Evolutionary conservation across 225 moss, liverwort and hornwort genomes (phyloP).

Genomic region (Polytrichum commune): DNA sequence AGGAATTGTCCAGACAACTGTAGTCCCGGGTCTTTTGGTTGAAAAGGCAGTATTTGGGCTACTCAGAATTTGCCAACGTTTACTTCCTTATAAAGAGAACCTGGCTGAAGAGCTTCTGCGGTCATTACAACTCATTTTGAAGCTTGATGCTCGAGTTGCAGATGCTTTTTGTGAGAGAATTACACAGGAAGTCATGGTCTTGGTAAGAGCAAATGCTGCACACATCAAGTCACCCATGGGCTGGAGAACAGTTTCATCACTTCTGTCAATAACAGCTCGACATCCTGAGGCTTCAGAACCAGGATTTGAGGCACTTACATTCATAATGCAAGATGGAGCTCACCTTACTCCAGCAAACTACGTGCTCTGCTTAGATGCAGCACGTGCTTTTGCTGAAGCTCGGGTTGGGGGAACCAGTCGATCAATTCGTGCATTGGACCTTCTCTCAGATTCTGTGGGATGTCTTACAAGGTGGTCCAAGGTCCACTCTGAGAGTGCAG

Average conservation of each 20-base stretch:
- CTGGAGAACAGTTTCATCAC: slow-evolving; percentile 94
- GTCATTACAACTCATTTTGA: slow-evolving; percentile 93
- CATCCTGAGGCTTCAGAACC: slow-evolving; percentile 96
- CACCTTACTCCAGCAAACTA: slow-evolving; percentile 95
- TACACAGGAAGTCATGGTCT: slow-evolving; percentile 94
- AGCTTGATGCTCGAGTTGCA: slow-evolving; percentile 96
- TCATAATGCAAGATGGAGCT: slow-evolving; percentile 94
- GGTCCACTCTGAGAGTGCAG: slow-evolving; percentile 32
- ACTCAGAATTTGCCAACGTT: slow-evolving; percentile 88
- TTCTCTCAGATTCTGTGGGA: slow-evolving; percentile 81
- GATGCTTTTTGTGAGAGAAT: slow-evolving; percentile 99
- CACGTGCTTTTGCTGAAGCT: slow-evolving; percentile 96
- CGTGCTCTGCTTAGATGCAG: slow-evolving; percentile 95
- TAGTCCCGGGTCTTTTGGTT: slow-evolving; percentile 77
- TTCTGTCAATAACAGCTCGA: slow-evolving; percentile 91
- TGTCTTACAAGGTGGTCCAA: slow-evolving; percentile 89
- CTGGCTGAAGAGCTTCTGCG: slow-evolving; percentile 94
- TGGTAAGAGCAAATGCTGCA: slow-evolving; percentile 92
- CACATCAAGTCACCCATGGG: slow-evolving; percentile 98
- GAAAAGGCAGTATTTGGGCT: slow-evolving; percentile 98
- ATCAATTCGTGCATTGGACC: slow-evolving; percentile 86
- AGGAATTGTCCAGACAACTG: slow-evolving; percentile 89
- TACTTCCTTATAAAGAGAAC: slow-evolving; percentile 98
- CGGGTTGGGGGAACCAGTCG: slow-evolving; percentile 90
- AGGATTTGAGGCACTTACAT: slow-evolving; percentile 96